Conservation (phyloP, 805 yeast genomes). For the Barnettozyma vustinii region DNA sequence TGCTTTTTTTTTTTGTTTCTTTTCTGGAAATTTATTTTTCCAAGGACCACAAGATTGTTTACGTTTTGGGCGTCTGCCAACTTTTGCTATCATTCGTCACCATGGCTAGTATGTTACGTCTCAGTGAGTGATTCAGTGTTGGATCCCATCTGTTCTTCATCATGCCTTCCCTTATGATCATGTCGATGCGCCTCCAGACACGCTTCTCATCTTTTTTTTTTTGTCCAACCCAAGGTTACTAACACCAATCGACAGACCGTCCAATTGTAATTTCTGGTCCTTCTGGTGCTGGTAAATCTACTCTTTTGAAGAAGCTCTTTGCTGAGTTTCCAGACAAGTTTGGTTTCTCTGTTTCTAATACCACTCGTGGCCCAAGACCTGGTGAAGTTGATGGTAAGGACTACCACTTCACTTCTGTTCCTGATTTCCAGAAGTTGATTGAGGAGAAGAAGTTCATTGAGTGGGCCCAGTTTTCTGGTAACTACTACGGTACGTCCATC, state of each 20-base stretch:
- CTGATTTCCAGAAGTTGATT: conserved; percentile 72
- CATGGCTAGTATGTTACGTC: conserved; percentile 21
- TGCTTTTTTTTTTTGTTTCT: not conserved
- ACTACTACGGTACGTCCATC: conserved; percentile 92
- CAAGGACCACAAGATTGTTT: not conserved
- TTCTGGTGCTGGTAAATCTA: conserved; percentile 93
- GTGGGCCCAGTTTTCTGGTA: conserved; percentile 97
- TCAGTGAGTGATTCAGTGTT: conserved; percentile 14
- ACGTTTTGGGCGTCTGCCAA: not conserved
- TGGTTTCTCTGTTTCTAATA: conserved; percentile 91
- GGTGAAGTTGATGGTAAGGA: conserved; percentile 90
- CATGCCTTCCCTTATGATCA: not conserved
- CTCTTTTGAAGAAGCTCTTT: conserved; percentile 81
- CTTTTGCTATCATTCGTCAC: not conserved
- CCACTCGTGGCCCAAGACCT: conserved; percentile 86
- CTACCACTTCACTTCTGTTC: conserved; percentile 81
- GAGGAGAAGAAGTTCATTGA: conserved; percentile 78
- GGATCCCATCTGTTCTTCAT: not conserved
- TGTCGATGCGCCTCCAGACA: not conserved
- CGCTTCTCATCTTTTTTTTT: not conserved
- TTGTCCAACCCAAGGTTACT: not conserved
- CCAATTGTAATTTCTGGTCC: conserved; percentile 98
- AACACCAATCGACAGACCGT: conserved; percentile 40
- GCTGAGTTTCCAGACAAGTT: conserved; percentile 85
- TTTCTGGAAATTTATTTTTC: not conserved